Evolutionary conservation across 2,329 filamentous ascomycete species (phyloP), one percentile per base, ranked within the genome.

Genomic region (Fusarium devonianum): DNA sequence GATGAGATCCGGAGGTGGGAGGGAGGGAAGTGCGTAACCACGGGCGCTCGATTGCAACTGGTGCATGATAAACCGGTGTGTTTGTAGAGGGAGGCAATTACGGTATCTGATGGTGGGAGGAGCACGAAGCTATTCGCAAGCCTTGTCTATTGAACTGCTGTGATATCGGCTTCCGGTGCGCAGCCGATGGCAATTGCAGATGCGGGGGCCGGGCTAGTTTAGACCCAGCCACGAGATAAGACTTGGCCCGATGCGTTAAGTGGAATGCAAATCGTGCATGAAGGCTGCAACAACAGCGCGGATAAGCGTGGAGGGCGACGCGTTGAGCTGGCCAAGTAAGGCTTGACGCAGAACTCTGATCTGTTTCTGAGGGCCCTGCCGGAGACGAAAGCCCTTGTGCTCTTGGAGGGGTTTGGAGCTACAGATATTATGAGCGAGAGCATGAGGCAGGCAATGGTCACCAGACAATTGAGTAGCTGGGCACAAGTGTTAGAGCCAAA

Each of bases 101-200:
- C 33, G 55, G 59, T 59, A 58, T 58, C 55, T 52, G 6, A 30
- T 59, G 56, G 56, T 51, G 59, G 56, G 52, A 56, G 34, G 12
- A 23, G 37, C 21, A 17, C 18, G 9, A 22, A 23, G 26, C 19
- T 25, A 12, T 12, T 26, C 23, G 5, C 23, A 26, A 12, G 23
- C 23, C 3, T n/a, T 26, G n/a, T n/a, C n/a, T n/a, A n/a, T n/a
- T n/a, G n/a, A n/a, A n/a, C 13, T 32, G 46, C 17, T 14, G 42
- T 48, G 46, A 40, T 56, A 56, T 56, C 51, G 52, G 44, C 35
- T 38, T 41, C 35, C 45, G 14, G 33, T 51, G n/a, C n/a, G n/a
- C n/a, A n/a, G 18, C 49, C 19, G 50, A 37, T 40, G 28, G 34
- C 39, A 28, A 42, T 26, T 13, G 36, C n/a, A 21, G 26, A 54